Base-by-base conservation (phyloP, 2,329 filamentous ascomycete species). In the Ophiostoma australiae region DNA sequence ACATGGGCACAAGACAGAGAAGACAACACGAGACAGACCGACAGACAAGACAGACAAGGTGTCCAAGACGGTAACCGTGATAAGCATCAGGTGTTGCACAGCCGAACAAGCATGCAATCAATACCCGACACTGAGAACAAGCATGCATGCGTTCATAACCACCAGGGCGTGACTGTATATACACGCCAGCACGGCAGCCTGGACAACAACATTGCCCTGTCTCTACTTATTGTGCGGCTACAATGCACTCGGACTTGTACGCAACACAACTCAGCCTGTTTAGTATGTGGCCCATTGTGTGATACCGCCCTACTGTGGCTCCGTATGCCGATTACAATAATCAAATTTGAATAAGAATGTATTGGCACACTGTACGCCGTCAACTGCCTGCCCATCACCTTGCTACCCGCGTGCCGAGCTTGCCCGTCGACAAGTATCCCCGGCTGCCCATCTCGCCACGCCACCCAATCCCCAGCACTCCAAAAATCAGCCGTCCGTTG, bases 381-480 rank as follows among this genome's bases (percentile, higher is more conserved):
- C 20, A 7, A 48, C 17, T 48, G 7, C 17, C 44, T 8, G 2
- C 17, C 37, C 44, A n/a, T 48, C 35, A 67, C 39, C 66, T 67
- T 10, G 39, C 66, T 33, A 67, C 66, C 75, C 85, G 83, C 71
- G 85, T 84, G 15, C 87, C 86, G 74, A 97, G 81, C 84, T 91
- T 94, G 11, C 94, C 94, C 7, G 95, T 99, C 65, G 90, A 93
- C 77, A 99, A 82, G 76, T 89, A 94, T 0, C 95, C 95, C 76
- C 88, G 87, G 80, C 94, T 95, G 0, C 95, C 95, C 90, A 97
- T 94, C 73, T 91, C 87, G 52, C 91, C 91, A 74, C 92, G 86
- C 95, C 95, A 99, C 70, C 92, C 90, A 72, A 98, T 91, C 63
- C 89, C 90, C 75, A 98, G 80, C 73, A 95, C 89, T 5, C 94